These are phyloP conservation scores for Epithemia pelagica DNA, from an alignment of 108 stramenopile species.

Conservation along the genomic window DNA sequence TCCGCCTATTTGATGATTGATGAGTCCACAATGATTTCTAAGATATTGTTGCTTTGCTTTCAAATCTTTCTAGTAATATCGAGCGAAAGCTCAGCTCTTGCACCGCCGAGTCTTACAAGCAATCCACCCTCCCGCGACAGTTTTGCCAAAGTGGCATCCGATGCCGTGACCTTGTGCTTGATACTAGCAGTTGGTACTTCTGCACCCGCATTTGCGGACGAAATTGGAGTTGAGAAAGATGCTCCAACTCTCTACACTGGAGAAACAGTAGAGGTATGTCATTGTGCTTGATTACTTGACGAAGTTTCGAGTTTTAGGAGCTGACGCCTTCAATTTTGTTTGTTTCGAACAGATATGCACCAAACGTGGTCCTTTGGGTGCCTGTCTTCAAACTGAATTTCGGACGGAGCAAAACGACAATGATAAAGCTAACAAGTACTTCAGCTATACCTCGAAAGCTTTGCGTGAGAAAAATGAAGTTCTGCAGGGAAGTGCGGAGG, in stretches of 20 bases:
- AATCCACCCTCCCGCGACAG: no score
- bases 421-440: constrained; percentile 69
- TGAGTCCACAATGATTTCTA: no score
- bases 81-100: no score
- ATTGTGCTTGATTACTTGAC: constrained; percentile 3
- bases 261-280: constrained; percentile 60
- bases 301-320: not conserved
- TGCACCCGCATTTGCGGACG: constrained; percentile 60
- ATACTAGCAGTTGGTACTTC: not conserved
- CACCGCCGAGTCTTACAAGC: no score
- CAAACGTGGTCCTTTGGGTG: constrained; percentile 77
- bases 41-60: no score
- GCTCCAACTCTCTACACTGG: constrained; percentile 80
- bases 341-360: constrained; percentile 45
- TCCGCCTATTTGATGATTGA: no score
- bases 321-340: not conserved
- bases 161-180: not conserved
- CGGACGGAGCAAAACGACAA: constrained; percentile 76
- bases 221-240: constrained; percentile 66
- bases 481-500: constrained; percentile 18
- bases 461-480: constrained; percentile 34
- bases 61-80: no score
- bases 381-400: constrained; percentile 55
- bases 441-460: constrained; percentile 41
- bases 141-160: no score